Evolutionary conservation across 2,329 filamentous ascomycete genomes (phyloP), one percentile per base, ranked within the genome.

Genomic region (Chaetomium strumarium): DNA sequence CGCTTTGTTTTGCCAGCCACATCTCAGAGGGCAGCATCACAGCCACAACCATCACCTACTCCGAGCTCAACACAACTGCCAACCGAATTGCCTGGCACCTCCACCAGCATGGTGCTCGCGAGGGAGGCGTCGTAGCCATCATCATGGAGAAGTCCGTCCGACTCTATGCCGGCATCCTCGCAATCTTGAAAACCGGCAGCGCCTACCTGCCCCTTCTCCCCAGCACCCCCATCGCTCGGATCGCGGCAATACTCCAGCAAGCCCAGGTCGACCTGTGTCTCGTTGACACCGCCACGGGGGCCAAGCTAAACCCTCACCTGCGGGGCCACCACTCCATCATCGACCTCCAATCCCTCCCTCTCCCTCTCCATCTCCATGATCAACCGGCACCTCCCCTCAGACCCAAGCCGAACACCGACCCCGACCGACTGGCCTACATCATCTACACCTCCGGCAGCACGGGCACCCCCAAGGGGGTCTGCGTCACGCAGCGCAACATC

Each of bases 361-460:
- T 51, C 2, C 34, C 54, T 6, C 16, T 49, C 19, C 10, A 56
- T 20, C 33, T 51, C 2, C 34, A 56, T 20, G 30, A 49, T 1
- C 34, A 56, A 7, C 31, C 51, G 1, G 69, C 72, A 41, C 56
- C 68, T 1, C 51, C 57, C 1, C 47, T 64, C 0, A 77, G 80
- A 40, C 58, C 74, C 1, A 52, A 64, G 1, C 65, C 72, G 1
- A 44, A 62, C 0, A 67, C 72, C 3, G 65, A 77, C 43, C 70
- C 72, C 0, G 72, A 75, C 1, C 71, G 81, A 13, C 64, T 88
- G 2, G 84, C 88, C 7, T 95, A 95, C 64, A 80, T 87, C 16
- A 84, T 95, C 1, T 95, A 88, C 66, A 95, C 88, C 0, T 90
- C 87, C 20, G 90, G 90, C 3, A 92, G 85, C 37, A 95, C 89